Base-by-base conservation (phyloP, 352 stramenopile genomes). In the Sclerospora graminicola region DNA sequence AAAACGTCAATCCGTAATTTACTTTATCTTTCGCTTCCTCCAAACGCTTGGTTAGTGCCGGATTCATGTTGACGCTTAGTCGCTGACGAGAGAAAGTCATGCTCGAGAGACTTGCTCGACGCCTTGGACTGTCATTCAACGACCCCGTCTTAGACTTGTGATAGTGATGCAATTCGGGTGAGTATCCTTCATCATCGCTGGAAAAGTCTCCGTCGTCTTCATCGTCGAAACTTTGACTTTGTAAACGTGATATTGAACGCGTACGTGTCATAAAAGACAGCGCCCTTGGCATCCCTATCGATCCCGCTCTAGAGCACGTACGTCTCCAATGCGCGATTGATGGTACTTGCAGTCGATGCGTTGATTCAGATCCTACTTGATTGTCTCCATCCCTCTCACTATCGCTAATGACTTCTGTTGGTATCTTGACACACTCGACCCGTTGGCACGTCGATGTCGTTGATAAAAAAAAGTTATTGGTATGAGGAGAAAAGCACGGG, bases 121-220 rank as follows among this genome's bases (percentile, higher is more conserved):
- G 61, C 49, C 60, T 52, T 11, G 51, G 48, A 38, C 35, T 53
- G 5, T 39, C 49, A 41, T 48, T 42, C 10, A 50, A 8, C 5
- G 53, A 23, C 18, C 54, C 44, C 5, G 40, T 45, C 35, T 61
- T 36, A 27, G 40, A 58, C 13, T 30, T 41, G 7, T 39, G 42
- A 23, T 28, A 49, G 18, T 28, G 38, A 53, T 57, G 55, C 18
- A 52, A 30, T 53, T 54, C 57, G 24, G 47, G 57, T 29, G 45
- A 57, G 42, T 69, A 82, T 24, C 62, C 69, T 33, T 75, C 65
- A 32, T 81, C 65, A 19, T 82, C 69, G 43, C 69, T 80, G 2
- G 73, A 84, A 27, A 84, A 84, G 23, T 75, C 65, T 14, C 63
- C 64, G 19, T 66, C 63, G 30, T 79, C 48, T 55, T 49, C 57